Base-by-base conservation (phyloP, 1,139 yeast genomes). In the Suhomyces choctaworum region DNA sequence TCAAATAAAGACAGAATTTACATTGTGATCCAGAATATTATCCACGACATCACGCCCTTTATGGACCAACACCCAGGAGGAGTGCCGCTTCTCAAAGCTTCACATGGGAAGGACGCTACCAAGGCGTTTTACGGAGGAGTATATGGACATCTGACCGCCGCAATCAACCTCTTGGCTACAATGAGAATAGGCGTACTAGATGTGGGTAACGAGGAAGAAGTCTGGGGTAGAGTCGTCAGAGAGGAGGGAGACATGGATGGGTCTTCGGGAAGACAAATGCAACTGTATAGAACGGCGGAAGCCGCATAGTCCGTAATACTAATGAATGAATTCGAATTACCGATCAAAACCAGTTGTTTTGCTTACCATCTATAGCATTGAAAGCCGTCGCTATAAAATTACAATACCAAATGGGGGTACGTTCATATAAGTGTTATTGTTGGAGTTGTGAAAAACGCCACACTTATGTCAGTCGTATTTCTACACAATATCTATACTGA, bases 171-270 rank as follows among this genome's bases (percentile, higher is more conserved):
- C 30, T 58, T 82, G 41, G 88, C 89, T 1, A 82, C 89, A 0
- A 82, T 82, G 90, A 64, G 90, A 48, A 76, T 82, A 14, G 89
- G 86, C 0, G 79, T 78, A 13, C 58, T 81, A 27, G 86, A 89
- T 46, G 85, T 87, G n/a, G 87, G 89, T 4, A 76, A 85, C 48
- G 90, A 86, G 47, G 86, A 81, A 42, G 86, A 86, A 48, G 87
- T 86, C 13, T 89, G 96, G 97, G 74, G 73, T 43, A 49, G 73
- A 30, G 73, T 68, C 5, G 73, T 60, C 3, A 51, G 54, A 16
- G 76, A 70, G 45, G 74, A 69, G 44, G 67, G 70, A 5, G 65
- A 62, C 16, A 57, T 58, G 5, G 66, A 62, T 5, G 56, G 45
- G 13, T 43, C 50, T 8, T 56, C 52, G 7, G 42, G 53, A 8